These are phyloP conservation scores for Kodamaea neixiangensis DNA, from an alignment of 805 yeast species.

Conservation along the genomic window DNA sequence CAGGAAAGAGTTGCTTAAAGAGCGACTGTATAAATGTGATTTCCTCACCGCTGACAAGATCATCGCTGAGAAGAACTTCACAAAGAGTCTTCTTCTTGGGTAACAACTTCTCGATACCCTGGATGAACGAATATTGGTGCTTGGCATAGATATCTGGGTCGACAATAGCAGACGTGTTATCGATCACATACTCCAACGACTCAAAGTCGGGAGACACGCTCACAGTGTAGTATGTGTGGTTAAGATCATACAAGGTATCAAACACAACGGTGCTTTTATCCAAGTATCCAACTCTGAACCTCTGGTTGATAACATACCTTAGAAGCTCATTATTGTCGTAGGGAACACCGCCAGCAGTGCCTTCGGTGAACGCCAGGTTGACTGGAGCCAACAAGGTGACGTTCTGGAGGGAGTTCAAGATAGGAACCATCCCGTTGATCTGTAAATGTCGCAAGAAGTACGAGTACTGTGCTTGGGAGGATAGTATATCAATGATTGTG, in stretches of 20 bases:
- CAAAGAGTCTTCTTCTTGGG: conserved; percentile 36
- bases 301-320: conserved; percentile 34
- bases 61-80: conserved; percentile 35
- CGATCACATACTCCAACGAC: conserved; percentile 34
- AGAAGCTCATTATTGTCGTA: conserved; percentile 6
- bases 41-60: conserved; percentile 19
- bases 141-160: conserved; percentile 60
- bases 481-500: conserved; percentile 67
- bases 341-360: conserved; percentile 9
- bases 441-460: conserved; percentile 63
- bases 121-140: conserved; percentile 65
- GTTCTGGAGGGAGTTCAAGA: conserved; percentile 57
- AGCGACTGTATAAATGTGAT: conserved; percentile 29
- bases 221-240: conserved; percentile 20
- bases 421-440: conserved; percentile 60
- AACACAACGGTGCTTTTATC: conserved; percentile 25
- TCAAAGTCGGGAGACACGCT: conserved; percentile 27
- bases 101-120: conserved; percentile 56
- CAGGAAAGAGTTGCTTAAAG: conserved; percentile 28
- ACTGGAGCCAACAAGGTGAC: conserved; percentile 80
- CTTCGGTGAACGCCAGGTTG: conserved; percentile 65
- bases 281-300: conserved; percentile 34
- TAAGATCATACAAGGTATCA: conserved; percentile 29
- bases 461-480: conserved; percentile 67
- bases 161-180: conserved; percentile 51